These are phyloP conservation scores for Xylaria palmicola DNA, from an alignment of 495 filamentous ascomycete species.

Conservation along the genomic window DNA sequence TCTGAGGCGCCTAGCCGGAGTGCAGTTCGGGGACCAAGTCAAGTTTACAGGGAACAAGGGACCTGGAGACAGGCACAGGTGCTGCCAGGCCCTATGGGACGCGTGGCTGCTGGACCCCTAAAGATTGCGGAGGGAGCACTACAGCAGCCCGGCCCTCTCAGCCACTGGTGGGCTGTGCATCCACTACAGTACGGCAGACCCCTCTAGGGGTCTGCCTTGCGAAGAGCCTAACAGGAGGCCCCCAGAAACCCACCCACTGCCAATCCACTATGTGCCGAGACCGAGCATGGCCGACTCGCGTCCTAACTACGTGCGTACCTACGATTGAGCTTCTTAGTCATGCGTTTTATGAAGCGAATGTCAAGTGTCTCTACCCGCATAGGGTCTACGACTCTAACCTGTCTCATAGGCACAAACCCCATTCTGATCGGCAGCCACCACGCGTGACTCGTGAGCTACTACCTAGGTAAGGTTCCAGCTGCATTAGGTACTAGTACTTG, in stretches of 20 bases:
- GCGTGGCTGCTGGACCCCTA: neutral
- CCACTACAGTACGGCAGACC: neutral
- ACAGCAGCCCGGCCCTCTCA: neutral
- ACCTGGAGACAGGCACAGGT: neutral
- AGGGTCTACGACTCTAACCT: too few species aligned
- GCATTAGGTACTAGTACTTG: neutral
- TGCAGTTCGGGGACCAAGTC: conserved; percentile 1
- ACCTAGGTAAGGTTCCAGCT: too few species aligned
- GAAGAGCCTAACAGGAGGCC: conserved; percentile 3
- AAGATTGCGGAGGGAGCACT: neutral
- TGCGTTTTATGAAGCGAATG: too few species aligned
- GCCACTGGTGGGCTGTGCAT: neutral
- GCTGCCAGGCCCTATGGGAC: neutral
- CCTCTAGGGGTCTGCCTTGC: conserved; percentile 1
- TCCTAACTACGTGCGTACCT: neutral
- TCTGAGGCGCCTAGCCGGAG: too few species aligned
- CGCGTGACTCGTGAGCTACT: too few species aligned
- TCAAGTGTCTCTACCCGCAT: too few species aligned
- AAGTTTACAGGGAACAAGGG: conserved; percentile 1
- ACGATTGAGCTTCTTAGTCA: too few species aligned
- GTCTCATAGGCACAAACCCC: too few species aligned
- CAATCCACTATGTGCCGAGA: neutral
- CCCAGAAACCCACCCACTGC: too few species aligned
- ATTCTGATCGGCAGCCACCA: neutral
- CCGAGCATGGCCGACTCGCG: too few species aligned